These are phyloP conservation scores for Davidsoniella virescens DNA, from an alignment of 2,329 filamentous ascomycete genomes.

Conservation along the genomic window DNA sequence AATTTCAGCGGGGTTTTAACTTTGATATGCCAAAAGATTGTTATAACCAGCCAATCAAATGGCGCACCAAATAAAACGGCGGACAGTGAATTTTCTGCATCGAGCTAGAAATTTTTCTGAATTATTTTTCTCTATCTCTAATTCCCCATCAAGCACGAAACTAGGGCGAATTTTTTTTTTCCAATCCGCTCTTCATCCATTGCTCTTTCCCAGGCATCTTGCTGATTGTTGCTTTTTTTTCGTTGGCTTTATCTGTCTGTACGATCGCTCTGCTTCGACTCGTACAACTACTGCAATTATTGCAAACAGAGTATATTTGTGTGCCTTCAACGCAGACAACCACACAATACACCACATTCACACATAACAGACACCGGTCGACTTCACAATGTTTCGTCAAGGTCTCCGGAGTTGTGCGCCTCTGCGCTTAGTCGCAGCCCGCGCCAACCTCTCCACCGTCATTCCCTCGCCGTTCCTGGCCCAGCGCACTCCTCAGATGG, in stretches of 20 bases:
- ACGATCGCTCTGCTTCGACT: too few species aligned
- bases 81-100: not conserved
- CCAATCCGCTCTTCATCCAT: not conserved
- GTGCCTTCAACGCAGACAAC: too few species aligned
- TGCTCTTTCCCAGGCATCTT: not conserved
- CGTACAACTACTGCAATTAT: not conserved
- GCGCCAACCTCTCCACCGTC: constrained; percentile 1
- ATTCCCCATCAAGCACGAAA: not conserved
- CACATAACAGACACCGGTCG: not conserved
- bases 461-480: constrained; percentile 6
- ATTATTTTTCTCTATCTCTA: not conserved
- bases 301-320: too few species aligned
- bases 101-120: not conserved
- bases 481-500: constrained; percentile 5
- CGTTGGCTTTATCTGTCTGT: not conserved
- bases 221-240: not conserved
- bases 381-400: constrained; percentile 14
- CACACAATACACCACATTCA: not conserved
- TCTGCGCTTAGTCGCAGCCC: constrained; percentile 10
- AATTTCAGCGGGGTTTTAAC: constrained; percentile 3
- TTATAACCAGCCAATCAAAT: not conserved
- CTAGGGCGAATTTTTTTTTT: not conserved
- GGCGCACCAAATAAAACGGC: not conserved
- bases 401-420: constrained; percentile 12
- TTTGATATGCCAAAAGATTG: not conserved